Conservation (phyloP, 768 basidiomycete species). For the Pisolithus microcarpus region DNA sequence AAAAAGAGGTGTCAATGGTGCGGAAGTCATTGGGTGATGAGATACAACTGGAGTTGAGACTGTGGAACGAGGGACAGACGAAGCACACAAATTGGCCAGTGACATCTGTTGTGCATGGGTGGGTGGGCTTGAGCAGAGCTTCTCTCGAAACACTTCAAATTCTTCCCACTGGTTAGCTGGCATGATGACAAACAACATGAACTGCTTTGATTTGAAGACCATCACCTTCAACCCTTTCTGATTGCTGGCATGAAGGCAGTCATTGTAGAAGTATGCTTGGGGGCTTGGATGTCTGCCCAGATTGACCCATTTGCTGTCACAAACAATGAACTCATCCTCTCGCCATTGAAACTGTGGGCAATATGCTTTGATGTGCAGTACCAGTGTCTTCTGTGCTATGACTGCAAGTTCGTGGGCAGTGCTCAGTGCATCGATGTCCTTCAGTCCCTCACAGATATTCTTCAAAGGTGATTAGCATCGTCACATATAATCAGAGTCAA, state of each 20-base stretch:
- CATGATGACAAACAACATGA: neutral
- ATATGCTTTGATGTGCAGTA: neutral
- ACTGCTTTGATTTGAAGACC: slow-evolving; percentile 3
- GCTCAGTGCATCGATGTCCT: slow-evolving; percentile 1
- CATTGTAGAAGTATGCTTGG: slow-evolving; percentile 2
- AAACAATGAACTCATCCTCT: slow-evolving; percentile 2
- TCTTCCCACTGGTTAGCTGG: slow-evolving; percentile 4
- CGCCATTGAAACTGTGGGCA: slow-evolving; percentile 1
- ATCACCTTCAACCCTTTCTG: neutral
- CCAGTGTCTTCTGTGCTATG: neutral
- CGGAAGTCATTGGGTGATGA: neutral
- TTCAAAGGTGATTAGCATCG: neutral
- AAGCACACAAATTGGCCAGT: too few species aligned
- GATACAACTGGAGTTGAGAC: neutral
- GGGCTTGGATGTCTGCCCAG: neutral
- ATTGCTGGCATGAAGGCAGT: neutral
- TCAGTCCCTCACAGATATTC: slow-evolving; percentile 3
- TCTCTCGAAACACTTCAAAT: neutral
- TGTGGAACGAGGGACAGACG: neutral
- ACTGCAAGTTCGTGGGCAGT: neutral
- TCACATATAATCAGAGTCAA: neutral
- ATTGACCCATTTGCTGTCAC: slow-evolving; percentile 4
- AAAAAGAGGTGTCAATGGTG: neutral
- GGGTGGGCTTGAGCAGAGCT: neutral
- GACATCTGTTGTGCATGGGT: neutral